phyloP scores from a whole-genome alignment of 208 protist species.

The Crithidia sp. region DNA sequence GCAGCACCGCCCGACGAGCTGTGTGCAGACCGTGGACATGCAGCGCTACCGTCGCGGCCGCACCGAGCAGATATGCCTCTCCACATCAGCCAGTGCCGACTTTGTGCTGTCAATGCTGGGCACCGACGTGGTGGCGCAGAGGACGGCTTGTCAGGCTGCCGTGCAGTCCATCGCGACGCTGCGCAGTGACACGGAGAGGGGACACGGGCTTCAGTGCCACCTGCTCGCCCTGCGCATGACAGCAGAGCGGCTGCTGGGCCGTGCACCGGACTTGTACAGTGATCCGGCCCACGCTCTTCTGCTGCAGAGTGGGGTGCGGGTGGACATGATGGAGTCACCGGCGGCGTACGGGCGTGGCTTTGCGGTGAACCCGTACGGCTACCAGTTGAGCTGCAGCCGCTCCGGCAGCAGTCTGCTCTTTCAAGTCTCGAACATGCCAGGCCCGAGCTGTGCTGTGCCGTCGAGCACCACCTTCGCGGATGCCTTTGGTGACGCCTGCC shows the following conservation, averaged over 20 bases:
- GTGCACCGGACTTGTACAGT: conserved; percentile 20
- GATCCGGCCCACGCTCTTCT: conserved; percentile 17
- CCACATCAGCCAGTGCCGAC: conserved; percentile 51
- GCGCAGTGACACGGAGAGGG: neutral
- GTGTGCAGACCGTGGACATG: conserved; percentile 58
- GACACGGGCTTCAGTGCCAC: conserved; percentile 18
- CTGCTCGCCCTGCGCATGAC: conserved; percentile 31
- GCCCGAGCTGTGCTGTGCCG: conserved; percentile 6
- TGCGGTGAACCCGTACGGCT: conserved; percentile 23
- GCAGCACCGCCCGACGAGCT: conserved; percentile 60
- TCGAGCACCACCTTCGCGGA: conserved; percentile 21
- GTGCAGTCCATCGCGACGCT: conserved; percentile 6
- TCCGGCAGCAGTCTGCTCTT: conserved; percentile 20
- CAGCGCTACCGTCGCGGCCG: conserved; percentile 76
- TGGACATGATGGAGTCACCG: conserved; percentile 24
- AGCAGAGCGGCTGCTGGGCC: conserved; percentile 29
- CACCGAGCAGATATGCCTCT: conserved; percentile 51
- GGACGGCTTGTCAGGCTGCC: conserved; percentile 15
- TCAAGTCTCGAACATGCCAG: conserved; percentile 25
- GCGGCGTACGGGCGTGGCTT: conserved; percentile 23
- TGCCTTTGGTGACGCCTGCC: conserved; percentile 25
- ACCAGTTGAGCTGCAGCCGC: conserved; percentile 33
- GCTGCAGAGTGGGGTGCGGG: neutral
- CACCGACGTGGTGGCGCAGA: neutral
- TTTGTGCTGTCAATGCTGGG: conserved; percentile 60